Conservation (phyloP, 2,329 filamentous ascomycete genomes). For the Ophiostoma quercus region DNA sequence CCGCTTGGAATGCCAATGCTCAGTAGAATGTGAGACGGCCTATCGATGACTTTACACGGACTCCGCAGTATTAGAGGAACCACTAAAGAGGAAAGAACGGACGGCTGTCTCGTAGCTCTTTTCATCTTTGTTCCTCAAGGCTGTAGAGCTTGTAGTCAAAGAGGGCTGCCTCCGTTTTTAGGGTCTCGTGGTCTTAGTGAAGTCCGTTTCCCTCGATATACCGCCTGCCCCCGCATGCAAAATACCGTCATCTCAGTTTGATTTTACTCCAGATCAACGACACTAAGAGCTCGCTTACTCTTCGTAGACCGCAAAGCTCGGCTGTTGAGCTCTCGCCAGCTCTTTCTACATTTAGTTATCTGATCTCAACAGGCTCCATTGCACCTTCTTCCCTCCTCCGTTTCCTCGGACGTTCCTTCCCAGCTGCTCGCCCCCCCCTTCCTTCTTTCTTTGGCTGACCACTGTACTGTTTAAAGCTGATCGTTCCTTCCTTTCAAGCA, state of each 20-base stretch:
- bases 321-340: neutral
- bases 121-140: neutral
- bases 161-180: neutral
- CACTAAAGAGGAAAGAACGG: neutral
- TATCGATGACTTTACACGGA: neutral
- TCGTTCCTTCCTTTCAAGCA: neutral
- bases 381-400: neutral
- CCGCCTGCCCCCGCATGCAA: neutral
- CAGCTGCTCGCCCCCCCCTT: neutral
- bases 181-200: neutral
- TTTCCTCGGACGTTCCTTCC: neutral
- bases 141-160: neutral
- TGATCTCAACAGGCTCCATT: neutral
- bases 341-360: neutral
- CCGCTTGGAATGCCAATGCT: neutral
- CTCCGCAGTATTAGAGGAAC: neutral
- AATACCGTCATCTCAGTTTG: neutral
- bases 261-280: neutral
- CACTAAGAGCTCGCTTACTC: neutral
- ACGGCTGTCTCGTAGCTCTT: neutral
- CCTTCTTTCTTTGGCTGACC: neutral
- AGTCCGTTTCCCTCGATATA: neutral
- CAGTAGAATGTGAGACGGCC: neutral
- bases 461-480: neutral
- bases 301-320: neutral